phyloP scores from a whole-genome alignment of 768 basidiomycete genomes.

The Phylloporus sp. region DNA sequence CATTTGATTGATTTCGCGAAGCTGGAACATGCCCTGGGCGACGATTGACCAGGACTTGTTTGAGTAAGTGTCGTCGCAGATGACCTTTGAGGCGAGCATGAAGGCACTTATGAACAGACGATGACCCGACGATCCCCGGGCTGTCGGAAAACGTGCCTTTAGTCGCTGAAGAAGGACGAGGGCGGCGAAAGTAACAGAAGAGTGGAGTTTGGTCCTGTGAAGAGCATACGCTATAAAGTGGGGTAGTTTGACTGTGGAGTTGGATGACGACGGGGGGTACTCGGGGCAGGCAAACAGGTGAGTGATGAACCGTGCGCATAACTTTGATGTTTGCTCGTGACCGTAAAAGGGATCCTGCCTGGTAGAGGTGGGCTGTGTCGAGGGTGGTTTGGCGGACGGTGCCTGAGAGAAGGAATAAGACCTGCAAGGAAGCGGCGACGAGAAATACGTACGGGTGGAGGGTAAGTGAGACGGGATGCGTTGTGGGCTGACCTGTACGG shows the following conservation, averaged over 20 bases:
- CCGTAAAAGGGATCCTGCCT: slow-evolving; percentile 41
- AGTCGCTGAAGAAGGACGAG: slow-evolving; percentile 55
- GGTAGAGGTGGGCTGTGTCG: slow-evolving; percentile 24
- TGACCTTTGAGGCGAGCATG: slow-evolving; percentile 74
- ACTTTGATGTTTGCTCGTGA: slow-evolving; percentile 63
- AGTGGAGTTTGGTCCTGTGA: slow-evolving; percentile 60
- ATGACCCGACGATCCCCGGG: slow-evolving; percentile 71
- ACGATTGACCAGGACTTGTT: slow-evolving; percentile 93
- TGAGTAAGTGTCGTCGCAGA: slow-evolving; percentile 90
- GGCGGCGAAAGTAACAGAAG: slow-evolving; percentile 40
- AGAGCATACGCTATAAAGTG: slow-evolving; percentile 65
- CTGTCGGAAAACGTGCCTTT: slow-evolving; percentile 69
- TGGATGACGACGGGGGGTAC: slow-evolving; percentile 48
- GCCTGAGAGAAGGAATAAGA: slow-evolving; percentile 13
- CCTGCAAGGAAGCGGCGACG: neutral
- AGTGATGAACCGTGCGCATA: slow-evolving; percentile 76
- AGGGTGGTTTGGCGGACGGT: slow-evolving; percentile 26
- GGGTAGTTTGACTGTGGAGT: slow-evolving; percentile 36
- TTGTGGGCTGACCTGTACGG: slow-evolving; percentile 27
- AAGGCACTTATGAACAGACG: slow-evolving; percentile 67
- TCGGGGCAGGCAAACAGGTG: slow-evolving; percentile 87
- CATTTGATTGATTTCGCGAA: slow-evolving; percentile 79
- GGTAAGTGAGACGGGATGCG: slow-evolving; percentile 26
- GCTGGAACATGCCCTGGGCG: slow-evolving; percentile 77
- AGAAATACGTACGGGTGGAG: slow-evolving; percentile 20